Evolutionary conservation across 441 rosid genomes (phyloP), one percentile per base, ranked within the genome.

Genomic region (Populus hybrid): DNA sequence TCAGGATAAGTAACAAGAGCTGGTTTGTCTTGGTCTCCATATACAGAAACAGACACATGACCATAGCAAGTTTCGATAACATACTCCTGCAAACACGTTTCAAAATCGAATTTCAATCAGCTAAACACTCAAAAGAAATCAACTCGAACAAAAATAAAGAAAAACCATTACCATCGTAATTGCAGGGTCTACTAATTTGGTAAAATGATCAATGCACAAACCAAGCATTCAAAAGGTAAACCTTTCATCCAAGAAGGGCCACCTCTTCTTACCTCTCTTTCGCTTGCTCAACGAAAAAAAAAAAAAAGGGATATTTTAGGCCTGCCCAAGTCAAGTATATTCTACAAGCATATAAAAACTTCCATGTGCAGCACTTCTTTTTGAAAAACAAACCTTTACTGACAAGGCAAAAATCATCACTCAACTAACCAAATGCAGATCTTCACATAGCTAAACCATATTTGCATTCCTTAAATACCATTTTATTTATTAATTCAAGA

Each of bases 1-100:
- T 30, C 32, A 30, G 32, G 32, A 85, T 92, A 95, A 5, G 99
- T 93, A 69, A 95, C 80, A 65, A 95, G 90, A 79, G 97, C 99
- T 34, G 96, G 99, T 89, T 93, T 95, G 81, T 93, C 99, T 70
- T 78, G 94, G 84, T 95, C 97, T 77, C 99, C 99, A 77, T 87
- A 89, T 73, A 95, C 97, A 42, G 94, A 84, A 82, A 95, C 99
- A 59, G 91, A 87, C 53, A 95, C 86, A 0, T 85, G 77, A 78
- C 99, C 99, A 81, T 68, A 75, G 81, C 78, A 86, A 85, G 98
- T 93, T 83, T 80, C 88, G 69, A 95, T 82, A 34, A 86, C 79
- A 80, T 90, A 88, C 77, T 93, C 97, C 98, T 92, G 88, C 81
- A 77, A 57, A 75, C 71, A 69, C 3, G 75, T 66, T 50, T 11